phyloP scores from a whole-genome alignment of 2,329 filamentous ascomycete genomes.

The Sarocladiaceae sp. region DNA sequence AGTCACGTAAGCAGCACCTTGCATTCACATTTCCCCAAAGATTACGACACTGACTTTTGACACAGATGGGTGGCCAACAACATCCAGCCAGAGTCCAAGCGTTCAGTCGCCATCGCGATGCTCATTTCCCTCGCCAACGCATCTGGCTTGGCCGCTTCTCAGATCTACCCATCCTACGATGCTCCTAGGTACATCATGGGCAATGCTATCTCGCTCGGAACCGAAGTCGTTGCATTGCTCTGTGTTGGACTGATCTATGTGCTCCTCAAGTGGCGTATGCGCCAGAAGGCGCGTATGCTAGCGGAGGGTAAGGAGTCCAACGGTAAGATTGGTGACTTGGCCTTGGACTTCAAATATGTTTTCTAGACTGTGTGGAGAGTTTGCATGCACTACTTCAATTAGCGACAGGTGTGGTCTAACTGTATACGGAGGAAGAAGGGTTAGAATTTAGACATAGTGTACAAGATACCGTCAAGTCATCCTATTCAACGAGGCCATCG shows the following conservation, averaged over 20 bases:
- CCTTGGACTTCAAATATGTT: slow-evolving; percentile 10
- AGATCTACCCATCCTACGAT: slow-evolving; percentile 27
- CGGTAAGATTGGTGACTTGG: slow-evolving; percentile 9
- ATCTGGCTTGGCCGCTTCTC: slow-evolving; percentile 23
- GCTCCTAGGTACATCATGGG: slow-evolving; percentile 27
- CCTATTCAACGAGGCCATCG: too few species aligned
- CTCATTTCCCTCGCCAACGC: slow-evolving; percentile 24
- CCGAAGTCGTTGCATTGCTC: slow-evolving; percentile 20
- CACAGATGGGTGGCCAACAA: slow-evolving; percentile 28
- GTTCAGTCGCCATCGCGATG: slow-evolving; percentile 25
- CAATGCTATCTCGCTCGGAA: slow-evolving; percentile 23
- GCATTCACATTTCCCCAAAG: slow-evolving; percentile 15
- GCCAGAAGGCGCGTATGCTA: not conserved
- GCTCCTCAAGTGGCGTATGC: slow-evolving; percentile 8
- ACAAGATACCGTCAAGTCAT: too few species aligned
- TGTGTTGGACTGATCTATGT: slow-evolving; percentile 18
- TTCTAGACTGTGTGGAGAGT: slow-evolving; percentile 1
- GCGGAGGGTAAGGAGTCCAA: slow-evolving; percentile 7
- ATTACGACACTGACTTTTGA: slow-evolving; percentile 11
- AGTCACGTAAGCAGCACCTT: slow-evolving; percentile 14
- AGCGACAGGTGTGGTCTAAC: too few species aligned
- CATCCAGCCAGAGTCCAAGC: slow-evolving; percentile 27
- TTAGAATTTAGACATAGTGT: not conserved
- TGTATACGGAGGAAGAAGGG: too few species aligned
- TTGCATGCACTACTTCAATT: too few species aligned